A percentile compares a stretch with the other conserved stretches of the same genome.
phyloP scores from a whole-genome alignment of 768 basidiomycete species.

The Auricularia sp. region DNA sequence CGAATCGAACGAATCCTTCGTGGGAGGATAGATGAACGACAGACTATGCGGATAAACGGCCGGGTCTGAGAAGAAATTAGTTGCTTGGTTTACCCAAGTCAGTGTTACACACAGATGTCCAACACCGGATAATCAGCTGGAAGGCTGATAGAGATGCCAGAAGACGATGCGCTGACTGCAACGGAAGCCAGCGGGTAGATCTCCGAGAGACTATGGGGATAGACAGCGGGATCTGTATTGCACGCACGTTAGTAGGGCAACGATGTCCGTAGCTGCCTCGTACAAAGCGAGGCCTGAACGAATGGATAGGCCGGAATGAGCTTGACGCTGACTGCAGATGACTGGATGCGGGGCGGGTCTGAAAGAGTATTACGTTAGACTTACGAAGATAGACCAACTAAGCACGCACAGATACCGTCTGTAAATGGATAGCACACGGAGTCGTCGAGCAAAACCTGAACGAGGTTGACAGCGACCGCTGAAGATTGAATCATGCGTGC shows the following conservation, averaged over 20 bases:
- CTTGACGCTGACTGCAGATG: not conserved
- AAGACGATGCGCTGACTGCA: not conserved
- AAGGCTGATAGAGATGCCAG: conserved; percentile 3
- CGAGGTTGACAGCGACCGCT: too few relatives aligned
- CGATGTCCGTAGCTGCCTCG: too few relatives aligned
- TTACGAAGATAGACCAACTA: not conserved
- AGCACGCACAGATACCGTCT: not conserved
- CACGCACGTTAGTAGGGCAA: not conserved
- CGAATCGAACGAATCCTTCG: conserved; percentile 1
- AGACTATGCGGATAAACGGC: conserved; percentile 34
- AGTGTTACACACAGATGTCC: not conserved
- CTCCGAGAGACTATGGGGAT: conserved; percentile 4
- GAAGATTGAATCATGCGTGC: too few relatives aligned
- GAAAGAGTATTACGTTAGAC: too few relatives aligned
- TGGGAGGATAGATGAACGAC: conserved; percentile 26
- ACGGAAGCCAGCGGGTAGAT: not conserved
- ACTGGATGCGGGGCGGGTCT: too few relatives aligned
- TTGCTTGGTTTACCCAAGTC: not conserved
- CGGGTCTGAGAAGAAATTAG: conserved; percentile 21
- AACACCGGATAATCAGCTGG: not conserved
- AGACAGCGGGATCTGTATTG: conserved; percentile 9
- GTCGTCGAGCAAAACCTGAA: not conserved
- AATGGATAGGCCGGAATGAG: not conserved
- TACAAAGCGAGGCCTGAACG: not conserved
- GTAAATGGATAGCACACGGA: conserved; percentile 8